A percentile compares a stretch with the other conserved stretches of the same genome.
Evolutionary conservation across 495 filamentous ascomycete genomes (phyloP).

Genomic region (Xylaria grammica): DNA sequence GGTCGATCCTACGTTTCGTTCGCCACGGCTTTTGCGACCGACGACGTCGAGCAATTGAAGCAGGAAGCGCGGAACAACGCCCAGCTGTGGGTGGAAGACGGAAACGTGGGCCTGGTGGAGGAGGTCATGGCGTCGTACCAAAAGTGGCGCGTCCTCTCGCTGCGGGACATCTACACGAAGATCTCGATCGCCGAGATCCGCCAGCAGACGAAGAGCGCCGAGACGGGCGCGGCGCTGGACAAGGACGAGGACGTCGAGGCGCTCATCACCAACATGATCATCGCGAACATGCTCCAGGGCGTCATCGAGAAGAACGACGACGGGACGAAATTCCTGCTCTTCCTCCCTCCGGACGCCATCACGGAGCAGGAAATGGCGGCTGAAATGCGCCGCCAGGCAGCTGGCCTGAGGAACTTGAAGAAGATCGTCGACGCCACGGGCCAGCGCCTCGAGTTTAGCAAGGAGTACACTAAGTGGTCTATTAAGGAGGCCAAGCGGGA

Average conservation of each 20-base stretch:
- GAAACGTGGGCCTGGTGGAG: conserved; percentile 50
- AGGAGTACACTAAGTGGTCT: conserved; percentile 62
- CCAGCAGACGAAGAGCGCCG: conserved; percentile 51
- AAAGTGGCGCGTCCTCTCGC: conserved; percentile 53
- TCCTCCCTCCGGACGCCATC: conserved; percentile 40
- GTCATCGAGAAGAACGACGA: conserved; percentile 53
- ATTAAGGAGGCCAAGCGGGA: conserved; percentile 51
- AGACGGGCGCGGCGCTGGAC: conserved; percentile 57
- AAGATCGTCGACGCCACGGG: conserved; percentile 54
- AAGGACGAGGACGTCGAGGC: conserved; percentile 49
- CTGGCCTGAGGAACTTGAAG: conserved; percentile 50
- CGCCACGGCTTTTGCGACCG: conserved; percentile 68
- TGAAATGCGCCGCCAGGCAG: conserved; percentile 47
- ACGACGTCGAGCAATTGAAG: conserved; percentile 60
- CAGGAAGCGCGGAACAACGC: conserved; percentile 57
- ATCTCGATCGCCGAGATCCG: conserved; percentile 59
- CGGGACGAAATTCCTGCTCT: conserved; percentile 44
- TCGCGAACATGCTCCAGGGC: conserved; percentile 59
- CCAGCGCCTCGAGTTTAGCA: conserved; percentile 60
- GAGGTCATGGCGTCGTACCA: conserved; percentile 57
- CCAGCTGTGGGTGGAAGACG: conserved; percentile 63
- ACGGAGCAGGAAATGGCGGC: conserved; percentile 53
- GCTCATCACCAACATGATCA: conserved; percentile 61
- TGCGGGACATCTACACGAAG: conserved; percentile 54
- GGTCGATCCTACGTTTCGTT: conserved; percentile 74